Conservation (phyloP, 352 stramenopile species). For the Plasmopara viticola region DNA sequence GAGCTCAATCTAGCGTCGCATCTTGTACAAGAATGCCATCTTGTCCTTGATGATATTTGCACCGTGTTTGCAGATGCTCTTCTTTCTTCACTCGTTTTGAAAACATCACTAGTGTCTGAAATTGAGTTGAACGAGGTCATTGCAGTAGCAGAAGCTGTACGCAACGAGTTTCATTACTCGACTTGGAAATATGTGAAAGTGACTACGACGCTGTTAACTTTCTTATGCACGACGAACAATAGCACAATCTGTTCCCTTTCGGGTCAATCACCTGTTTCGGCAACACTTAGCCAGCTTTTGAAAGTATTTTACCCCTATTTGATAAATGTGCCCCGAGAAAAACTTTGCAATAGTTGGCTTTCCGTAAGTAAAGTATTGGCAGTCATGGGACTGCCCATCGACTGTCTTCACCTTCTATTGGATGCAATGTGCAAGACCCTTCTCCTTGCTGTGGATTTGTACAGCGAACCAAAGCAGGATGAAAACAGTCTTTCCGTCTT, state of each 20-base stretch:
- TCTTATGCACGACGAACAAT: slow-evolving; percentile 5
- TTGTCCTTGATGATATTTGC: slow-evolving; percentile 15
- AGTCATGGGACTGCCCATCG: slow-evolving; percentile 18
- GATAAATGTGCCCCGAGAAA: slow-evolving; percentile 40
- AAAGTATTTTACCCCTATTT: slow-evolving; percentile 73
- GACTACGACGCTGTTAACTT: slow-evolving; percentile 18
- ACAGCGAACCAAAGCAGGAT: slow-evolving; percentile 14
- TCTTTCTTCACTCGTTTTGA: slow-evolving; percentile 13
- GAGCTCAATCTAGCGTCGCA: slow-evolving; percentile 17
- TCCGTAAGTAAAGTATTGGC: slow-evolving; percentile 22
- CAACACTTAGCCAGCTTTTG: slow-evolving; percentile 35
- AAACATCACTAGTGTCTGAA: slow-evolving; percentile 38
- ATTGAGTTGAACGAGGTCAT: slow-evolving; percentile 34
- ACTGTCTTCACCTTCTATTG: slow-evolving; percentile 28
- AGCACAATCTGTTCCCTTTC: neutral
- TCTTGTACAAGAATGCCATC: slow-evolving; percentile 19
- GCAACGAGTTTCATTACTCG: slow-evolving; percentile 19
- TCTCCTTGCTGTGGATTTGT: slow-evolving; percentile 31
- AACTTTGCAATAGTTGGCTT: slow-evolving; percentile 34
- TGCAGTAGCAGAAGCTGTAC: slow-evolving; percentile 23
- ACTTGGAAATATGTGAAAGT: slow-evolving; percentile 31
- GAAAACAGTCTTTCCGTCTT: slow-evolving; percentile 15
- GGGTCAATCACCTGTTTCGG: slow-evolving; percentile 7
- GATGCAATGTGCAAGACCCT: slow-evolving; percentile 46
- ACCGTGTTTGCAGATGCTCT: slow-evolving; percentile 12